Conservation (phyloP, 768 basidiomycete genomes). For the Amanita brunnescens region DNA sequence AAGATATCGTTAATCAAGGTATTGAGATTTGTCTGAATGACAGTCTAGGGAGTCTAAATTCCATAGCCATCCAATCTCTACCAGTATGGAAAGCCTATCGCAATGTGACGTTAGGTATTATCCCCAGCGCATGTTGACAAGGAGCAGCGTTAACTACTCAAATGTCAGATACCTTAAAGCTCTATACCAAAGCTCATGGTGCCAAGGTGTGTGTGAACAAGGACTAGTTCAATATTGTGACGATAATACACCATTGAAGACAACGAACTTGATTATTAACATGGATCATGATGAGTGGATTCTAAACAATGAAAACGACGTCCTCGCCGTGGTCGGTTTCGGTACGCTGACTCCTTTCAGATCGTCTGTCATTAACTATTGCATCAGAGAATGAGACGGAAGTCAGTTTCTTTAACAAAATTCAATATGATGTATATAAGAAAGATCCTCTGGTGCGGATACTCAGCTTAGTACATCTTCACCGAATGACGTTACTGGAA, state of each 20-base stretch:
- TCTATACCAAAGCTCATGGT: conserved; percentile 93
- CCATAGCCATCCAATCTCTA: conserved; percentile 59
- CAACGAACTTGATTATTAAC: conserved; percentile 96
- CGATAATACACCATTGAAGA: conserved; percentile 36
- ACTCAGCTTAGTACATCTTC: conserved; percentile 4
- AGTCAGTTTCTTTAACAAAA: conserved; percentile 81
- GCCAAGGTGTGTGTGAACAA: conserved; percentile 56
- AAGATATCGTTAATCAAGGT: conserved; percentile 66
- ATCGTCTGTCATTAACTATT: background rate
- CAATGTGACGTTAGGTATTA: conserved; percentile 56
- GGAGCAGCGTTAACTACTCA: background rate
- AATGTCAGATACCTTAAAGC: conserved; percentile 76
- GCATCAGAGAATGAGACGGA: conserved; percentile 91
- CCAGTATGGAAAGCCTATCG: conserved; percentile 88
- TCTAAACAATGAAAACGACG: conserved; percentile 53
- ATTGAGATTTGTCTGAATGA: conserved; percentile 3
- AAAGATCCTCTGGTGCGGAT: conserved; percentile 65
- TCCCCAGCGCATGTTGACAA: background rate
- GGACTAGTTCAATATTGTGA: background rate
- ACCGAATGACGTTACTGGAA: conserved; percentile 5
- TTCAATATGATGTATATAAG: conserved; percentile 76
- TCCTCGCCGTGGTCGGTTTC: conserved; percentile 63
- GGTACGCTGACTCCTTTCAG: conserved; percentile 40
- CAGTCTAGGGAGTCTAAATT: background rate
- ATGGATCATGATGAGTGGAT: conserved; percentile 95